A percentile compares a stretch with the other conserved stretches of the same genome.
Conservation (phyloP, 208 protist genomes). For the Sergeia podlipaevii region DNA sequence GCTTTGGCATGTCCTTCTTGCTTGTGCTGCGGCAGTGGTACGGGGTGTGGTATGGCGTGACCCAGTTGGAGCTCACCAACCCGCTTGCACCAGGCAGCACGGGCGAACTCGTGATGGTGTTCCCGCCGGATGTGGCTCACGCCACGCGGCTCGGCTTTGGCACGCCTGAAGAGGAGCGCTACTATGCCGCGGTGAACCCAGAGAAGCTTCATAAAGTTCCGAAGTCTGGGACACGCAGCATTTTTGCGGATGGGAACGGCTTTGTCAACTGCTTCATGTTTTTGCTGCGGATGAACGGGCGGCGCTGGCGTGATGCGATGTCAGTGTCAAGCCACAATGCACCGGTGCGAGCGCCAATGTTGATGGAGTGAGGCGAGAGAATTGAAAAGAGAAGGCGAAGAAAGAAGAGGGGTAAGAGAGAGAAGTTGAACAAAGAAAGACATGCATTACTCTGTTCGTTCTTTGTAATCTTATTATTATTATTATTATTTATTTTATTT, state of each 20-base stretch:
- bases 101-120: slow-evolving; percentile 62
- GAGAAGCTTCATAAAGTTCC: slow-evolving; percentile 16
- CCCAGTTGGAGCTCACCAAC: slow-evolving; percentile 69
- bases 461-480: slow-evolving; percentile 5
- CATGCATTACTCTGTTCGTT: slow-evolving; percentile 1
- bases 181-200: slow-evolving; percentile 31
- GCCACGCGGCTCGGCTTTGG: slow-evolving; percentile 8
- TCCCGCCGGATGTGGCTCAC: slow-evolving; percentile 17
- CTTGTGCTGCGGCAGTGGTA: slow-evolving; percentile 40
- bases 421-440: background rate
- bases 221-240: slow-evolving; percentile 17
- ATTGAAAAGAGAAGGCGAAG: background rate
- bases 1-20: slow-evolving; percentile 4
- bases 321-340: slow-evolving; percentile 44
- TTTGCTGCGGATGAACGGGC: slow-evolving; percentile 16
- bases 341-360: slow-evolving; percentile 36
- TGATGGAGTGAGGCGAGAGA: slow-evolving; percentile 9
- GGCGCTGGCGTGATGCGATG: slow-evolving; percentile 51
- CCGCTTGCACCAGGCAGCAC: slow-evolving; percentile 49
- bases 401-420: background rate
- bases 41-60: slow-evolving; percentile 39
- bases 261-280: slow-evolving; percentile 36
- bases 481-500: background rate
- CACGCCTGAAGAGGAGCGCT: slow-evolving; percentile 29
- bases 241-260: slow-evolving; percentile 38